Conservation (phyloP, 768 basidiomycete genomes). For the Lentinus tigrinus region DNA sequence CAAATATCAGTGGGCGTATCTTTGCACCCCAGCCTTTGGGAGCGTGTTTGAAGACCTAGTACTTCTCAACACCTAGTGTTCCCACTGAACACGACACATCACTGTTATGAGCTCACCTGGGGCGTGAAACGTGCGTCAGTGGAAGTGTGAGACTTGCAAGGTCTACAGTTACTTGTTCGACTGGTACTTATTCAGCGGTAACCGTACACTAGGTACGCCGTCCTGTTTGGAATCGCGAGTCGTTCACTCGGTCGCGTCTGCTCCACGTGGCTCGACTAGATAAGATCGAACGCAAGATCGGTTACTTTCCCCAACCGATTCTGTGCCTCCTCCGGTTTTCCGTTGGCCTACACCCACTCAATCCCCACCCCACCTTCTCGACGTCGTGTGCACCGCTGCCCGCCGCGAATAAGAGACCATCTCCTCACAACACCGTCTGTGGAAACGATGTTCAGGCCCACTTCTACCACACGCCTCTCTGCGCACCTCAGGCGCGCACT, state of each 20-base stretch:
- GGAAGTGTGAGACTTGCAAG: too few relatives aligned
- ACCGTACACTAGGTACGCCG: too few relatives aligned
- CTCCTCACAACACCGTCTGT: neutral
- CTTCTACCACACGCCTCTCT: slow-evolving; percentile 17
- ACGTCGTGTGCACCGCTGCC: neutral
- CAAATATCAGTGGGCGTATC: too few relatives aligned
- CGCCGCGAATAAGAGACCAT: neutral
- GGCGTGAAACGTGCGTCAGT: too few relatives aligned
- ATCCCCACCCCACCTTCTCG: slow-evolving; percentile 14
- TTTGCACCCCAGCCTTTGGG: too few relatives aligned
- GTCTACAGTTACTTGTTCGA: too few relatives aligned
- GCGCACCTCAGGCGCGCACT: slow-evolving; percentile 45
- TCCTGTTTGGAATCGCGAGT: neutral
- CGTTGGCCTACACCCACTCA: slow-evolving; percentile 19
- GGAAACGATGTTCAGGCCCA: slow-evolving; percentile 40
- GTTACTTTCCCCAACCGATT: neutral
- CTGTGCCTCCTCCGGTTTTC: neutral
- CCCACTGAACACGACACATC: too few relatives aligned
- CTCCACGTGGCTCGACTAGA: neutral
- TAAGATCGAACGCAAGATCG: neutral
- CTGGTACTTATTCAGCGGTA: too few relatives aligned
- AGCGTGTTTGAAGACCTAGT: too few relatives aligned
- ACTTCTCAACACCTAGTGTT: too few relatives aligned
- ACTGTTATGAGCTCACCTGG: too few relatives aligned
- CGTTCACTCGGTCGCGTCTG: neutral